Evolutionary conservation across 108 stramenopile genomes (phyloP), one percentile per base, ranked within the genome.

Genomic region (Fistulifera pelliculosa): DNA sequence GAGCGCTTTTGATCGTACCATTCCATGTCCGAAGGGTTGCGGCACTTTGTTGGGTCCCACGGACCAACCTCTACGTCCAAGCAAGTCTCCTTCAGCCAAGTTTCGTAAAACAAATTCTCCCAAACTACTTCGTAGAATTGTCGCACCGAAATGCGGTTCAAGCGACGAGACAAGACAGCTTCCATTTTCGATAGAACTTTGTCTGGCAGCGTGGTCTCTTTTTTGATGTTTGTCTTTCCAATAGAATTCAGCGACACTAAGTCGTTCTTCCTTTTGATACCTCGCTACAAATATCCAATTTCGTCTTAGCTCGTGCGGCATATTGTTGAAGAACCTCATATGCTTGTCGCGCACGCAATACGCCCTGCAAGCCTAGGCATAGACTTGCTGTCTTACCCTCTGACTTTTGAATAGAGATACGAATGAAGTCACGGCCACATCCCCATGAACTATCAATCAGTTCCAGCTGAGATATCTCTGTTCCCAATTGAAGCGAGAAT

Each of bases 21-120:
- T 57, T 84, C 79, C 16, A 70, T 68, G 47, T 65, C 64, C 87
- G 83, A 88, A 16, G 64, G 49, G 48, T 70, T 61, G 40, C 55
- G 54, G 38, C 80, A 83, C 27, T 63, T 69, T 12, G 60, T 51
- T 55, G 60, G 26, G 52, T 81, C 71, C 86, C 90, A 92, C 38
- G 81, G 57, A 14, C 58, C 74, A 24, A 86, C 76, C 0, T 54
- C 44, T 5, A 87, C 56, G 49, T 92, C 81, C 49, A 76, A 70
- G 24, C 70, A 80, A 28, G 71, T 79, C 49, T 71, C 78, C 48
- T 79, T 73, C 0, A 87, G 65, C 81, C 80, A 92, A 39, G 73
- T 69, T 22, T 61, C 47, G 68, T 92, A 87, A 31, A 91, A 74
- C 2, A 79, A 71, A 44, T 65, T 64, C 8, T 71, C 45, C 85